Evolutionary conservation across 1,284 basidiomycete species (phyloP).

Genomic region (Heliocybe sulcata): DNA sequence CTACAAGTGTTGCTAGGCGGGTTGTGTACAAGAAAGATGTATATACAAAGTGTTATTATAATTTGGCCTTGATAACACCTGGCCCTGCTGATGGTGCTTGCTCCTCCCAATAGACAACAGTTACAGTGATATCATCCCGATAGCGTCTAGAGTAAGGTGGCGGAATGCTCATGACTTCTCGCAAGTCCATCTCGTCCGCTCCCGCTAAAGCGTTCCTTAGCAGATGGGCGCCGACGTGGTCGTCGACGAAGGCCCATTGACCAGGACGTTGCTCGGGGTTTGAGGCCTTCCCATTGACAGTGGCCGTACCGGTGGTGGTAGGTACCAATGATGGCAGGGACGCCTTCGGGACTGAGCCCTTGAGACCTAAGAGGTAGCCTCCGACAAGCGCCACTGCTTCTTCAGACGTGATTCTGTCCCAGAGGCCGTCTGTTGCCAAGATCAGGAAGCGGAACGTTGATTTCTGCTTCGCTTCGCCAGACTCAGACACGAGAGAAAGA

Average conservation of each 20-base stretch:
- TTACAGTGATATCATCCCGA: constrained; percentile 89
- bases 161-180: constrained; percentile 79
- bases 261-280: constrained; percentile 28
- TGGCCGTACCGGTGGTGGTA: constrained; percentile 42
- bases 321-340: constrained; percentile 46
- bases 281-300: constrained; percentile 62
- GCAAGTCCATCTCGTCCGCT: constrained; percentile 62
- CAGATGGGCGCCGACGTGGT: constrained; percentile 84
- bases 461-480: constrained; percentile 16
- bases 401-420: constrained; percentile 93
- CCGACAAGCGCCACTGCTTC: constrained; percentile 91
- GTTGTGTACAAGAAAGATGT: neutral
- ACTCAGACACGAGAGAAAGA: constrained; percentile 37
- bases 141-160: constrained; percentile 73
- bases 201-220: constrained; percentile 94
- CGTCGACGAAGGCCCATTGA: constrained; percentile 81
- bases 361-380: constrained; percentile 72
- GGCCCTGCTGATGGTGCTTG: constrained; percentile 18
- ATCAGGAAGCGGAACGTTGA: constrained; percentile 50
- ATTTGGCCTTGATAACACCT: constrained; percentile 25
- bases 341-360: constrained; percentile 54
- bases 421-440: constrained; percentile 79
- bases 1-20: neutral
- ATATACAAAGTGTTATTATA: constrained; percentile 18
- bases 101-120: constrained; percentile 80